phyloP scores from a whole-genome alignment of 164 flowering plant genomes.

The Vitis labrusca region DNA sequence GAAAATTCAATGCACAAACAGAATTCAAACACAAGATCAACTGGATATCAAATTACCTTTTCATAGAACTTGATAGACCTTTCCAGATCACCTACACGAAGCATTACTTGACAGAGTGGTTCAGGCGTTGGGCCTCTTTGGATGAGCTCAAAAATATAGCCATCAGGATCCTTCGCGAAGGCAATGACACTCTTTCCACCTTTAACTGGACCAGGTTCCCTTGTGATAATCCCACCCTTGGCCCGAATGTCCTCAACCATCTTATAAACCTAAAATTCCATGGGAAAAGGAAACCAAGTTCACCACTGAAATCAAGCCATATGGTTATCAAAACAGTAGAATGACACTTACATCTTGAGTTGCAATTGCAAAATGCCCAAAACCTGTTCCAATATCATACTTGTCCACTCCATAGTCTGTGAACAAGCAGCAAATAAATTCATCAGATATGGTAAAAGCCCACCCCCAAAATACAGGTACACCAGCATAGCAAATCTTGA shows the following conservation, averaged over 20 bases:
- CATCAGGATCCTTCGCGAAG: constrained; percentile 95
- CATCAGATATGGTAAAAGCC: not conserved
- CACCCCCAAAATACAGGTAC: too few species aligned
- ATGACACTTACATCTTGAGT: constrained; percentile 68
- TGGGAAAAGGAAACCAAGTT: not conserved
- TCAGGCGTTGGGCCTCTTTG: constrained; percentile 87
- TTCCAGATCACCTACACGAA: constrained; percentile 93
- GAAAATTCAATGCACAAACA: not conserved
- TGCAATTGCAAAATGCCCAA: constrained; percentile 97
- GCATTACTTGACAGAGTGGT: constrained; percentile 96
- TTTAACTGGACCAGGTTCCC: constrained; percentile 96
- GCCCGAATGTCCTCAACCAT: constrained; percentile 70
- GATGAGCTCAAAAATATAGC: constrained; percentile 85
- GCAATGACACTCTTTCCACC: constrained; percentile 82
- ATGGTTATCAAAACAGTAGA: not conserved
- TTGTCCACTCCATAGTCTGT: constrained; percentile 90
- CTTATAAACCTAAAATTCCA: constrained; percentile 62
- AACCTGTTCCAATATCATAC: constrained; percentile 92
- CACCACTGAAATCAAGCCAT: not conserved
- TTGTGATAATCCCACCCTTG: constrained; percentile 81
- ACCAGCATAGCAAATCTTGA: too few species aligned
- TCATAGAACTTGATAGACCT: constrained; percentile 92
- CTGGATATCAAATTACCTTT: constrained; percentile 49
- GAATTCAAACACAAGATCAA: not conserved
- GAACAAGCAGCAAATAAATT: constrained; percentile 3